Evolutionary conservation across 2,329 filamentous ascomycete species (phyloP).

Genomic region (Penicillium sp.): DNA sequence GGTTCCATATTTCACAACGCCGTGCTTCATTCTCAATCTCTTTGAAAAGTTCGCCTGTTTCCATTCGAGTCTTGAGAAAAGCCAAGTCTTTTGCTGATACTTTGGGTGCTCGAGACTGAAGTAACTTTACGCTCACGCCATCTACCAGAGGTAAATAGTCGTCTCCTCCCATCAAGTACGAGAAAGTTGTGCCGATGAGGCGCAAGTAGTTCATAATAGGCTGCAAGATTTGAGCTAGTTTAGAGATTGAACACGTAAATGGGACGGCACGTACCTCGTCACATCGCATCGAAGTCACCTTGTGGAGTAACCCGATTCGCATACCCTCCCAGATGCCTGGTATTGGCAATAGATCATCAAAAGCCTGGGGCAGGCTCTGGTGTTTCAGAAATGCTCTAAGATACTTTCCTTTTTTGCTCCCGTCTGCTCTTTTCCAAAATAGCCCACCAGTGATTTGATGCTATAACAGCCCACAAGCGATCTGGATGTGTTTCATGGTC

Average conservation of each 20-base stretch:
- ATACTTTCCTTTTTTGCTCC: constrained; percentile 10
- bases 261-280: constrained; percentile 13
- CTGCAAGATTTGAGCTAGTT: too few relatives aligned
- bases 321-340: constrained; percentile 8
- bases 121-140: constrained; percentile 4
- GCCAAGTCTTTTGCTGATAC: constrained; percentile 2
- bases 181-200: constrained; percentile 6
- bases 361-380: neutral
- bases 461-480: too few relatives aligned
- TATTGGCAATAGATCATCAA: constrained; percentile 6
- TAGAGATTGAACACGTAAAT: too few relatives aligned
- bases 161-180: neutral
- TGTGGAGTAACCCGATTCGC: constrained; percentile 10
- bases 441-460: constrained; percentile 11
- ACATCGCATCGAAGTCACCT: constrained; percentile 10
- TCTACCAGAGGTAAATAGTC: neutral
- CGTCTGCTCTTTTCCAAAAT: constrained; percentile 2
- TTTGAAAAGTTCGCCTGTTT: neutral
- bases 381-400: neutral
- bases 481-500: too few relatives aligned
- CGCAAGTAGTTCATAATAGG: constrained; percentile 13
- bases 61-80: neutral
- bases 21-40: neutral
- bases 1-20: constrained; percentile 4
- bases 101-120: constrained; percentile 9